Percentiles rank a stretch among this genome's conserved stretches.
These are phyloP conservation scores for Solanum habrochaites DNA, from an alignment of 257 asterid genomes.

Conservation along the genomic window DNA sequence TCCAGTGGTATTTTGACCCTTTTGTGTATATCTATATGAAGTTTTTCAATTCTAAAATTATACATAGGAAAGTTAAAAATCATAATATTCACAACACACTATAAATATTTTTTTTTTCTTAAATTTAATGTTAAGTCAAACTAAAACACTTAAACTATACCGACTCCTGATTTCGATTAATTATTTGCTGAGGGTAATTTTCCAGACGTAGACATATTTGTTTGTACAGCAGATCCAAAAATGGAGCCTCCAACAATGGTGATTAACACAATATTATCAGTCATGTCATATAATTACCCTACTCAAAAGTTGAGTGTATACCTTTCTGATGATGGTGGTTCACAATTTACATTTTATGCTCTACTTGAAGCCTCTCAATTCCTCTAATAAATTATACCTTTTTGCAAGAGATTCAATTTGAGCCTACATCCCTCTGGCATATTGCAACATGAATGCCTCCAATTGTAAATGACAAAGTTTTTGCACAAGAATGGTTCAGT, in stretches of 20 bases:
- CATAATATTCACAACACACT: no score
- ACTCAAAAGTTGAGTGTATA: conserved; percentile 33
- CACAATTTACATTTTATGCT: conserved; percentile 41
- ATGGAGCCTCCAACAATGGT: conserved; percentile 47
- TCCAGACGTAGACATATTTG: conserved; percentile 34
- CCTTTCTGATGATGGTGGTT: conserved; percentile 54
- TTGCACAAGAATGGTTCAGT: conserved; percentile 15
- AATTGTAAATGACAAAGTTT: neutral
- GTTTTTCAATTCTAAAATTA: no score
- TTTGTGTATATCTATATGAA: no score
- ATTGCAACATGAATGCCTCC: conserved; percentile 8
- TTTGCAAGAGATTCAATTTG: conserved; percentile 39
- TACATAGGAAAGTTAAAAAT: no score
- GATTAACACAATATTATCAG: conserved; percentile 32
- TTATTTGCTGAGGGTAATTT: conserved; percentile 19
- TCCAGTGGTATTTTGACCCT: no score
- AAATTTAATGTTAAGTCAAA: no score
- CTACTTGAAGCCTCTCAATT: conserved; percentile 37
- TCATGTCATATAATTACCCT: conserved; percentile 36
- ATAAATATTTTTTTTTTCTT: no score
- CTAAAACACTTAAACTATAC: no score
- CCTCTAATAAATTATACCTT: conserved; percentile 30
- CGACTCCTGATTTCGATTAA: neutral
- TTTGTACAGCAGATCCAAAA: conserved; percentile 47
- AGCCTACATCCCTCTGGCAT: conserved; percentile 38